phyloP scores from a whole-genome alignment of 352 stramenopile genomes.

The Phytophthora fragariaefolia region DNA sequence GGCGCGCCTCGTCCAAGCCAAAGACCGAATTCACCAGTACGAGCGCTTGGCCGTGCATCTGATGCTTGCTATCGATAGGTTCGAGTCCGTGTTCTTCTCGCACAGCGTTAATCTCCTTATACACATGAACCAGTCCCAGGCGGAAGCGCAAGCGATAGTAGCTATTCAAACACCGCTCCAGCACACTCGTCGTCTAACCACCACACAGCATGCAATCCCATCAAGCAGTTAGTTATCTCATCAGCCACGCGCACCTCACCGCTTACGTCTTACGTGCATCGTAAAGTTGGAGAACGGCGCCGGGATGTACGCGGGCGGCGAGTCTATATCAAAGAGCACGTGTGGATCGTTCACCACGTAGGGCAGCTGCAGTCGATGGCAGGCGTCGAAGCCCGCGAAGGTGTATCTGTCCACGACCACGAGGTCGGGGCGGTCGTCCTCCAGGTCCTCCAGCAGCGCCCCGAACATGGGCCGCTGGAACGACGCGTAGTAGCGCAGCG shows the following conservation, averaged over 20 bases:
- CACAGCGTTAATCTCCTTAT: slow-evolving; percentile 72
- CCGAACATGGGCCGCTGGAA: slow-evolving; percentile 82
- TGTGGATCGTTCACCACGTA: slow-evolving; percentile 86
- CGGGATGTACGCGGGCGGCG: slow-evolving; percentile 77
- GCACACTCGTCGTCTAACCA: slow-evolving; percentile 66
- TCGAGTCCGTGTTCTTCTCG: slow-evolving; percentile 59
- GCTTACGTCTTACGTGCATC: slow-evolving; percentile 65
- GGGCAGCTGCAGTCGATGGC: slow-evolving; percentile 66
- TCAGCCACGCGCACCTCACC: neutral
- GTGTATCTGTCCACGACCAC: slow-evolving; percentile 85
- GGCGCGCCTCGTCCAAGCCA: slow-evolving; percentile 78
- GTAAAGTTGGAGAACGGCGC: slow-evolving; percentile 86
- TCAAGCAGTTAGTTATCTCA: slow-evolving; percentile 16
- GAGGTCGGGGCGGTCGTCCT: slow-evolving; percentile 70
- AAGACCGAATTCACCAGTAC: slow-evolving; percentile 88
- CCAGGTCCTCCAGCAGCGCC: slow-evolving; percentile 61
- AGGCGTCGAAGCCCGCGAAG: slow-evolving; percentile 79
- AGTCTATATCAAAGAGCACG: slow-evolving; percentile 86
- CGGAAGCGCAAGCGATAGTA: slow-evolving; percentile 81
- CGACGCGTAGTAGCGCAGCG: slow-evolving; percentile 78
- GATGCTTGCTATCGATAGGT: slow-evolving; percentile 55
- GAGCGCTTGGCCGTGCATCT: slow-evolving; percentile 62
- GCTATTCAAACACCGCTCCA: slow-evolving; percentile 83
- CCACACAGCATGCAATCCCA: slow-evolving; percentile 1
- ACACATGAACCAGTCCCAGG: slow-evolving; percentile 61